Evolutionary conservation across 2,329 filamentous ascomycete genomes (phyloP).

Genomic region (Fusarium buharicum): DNA sequence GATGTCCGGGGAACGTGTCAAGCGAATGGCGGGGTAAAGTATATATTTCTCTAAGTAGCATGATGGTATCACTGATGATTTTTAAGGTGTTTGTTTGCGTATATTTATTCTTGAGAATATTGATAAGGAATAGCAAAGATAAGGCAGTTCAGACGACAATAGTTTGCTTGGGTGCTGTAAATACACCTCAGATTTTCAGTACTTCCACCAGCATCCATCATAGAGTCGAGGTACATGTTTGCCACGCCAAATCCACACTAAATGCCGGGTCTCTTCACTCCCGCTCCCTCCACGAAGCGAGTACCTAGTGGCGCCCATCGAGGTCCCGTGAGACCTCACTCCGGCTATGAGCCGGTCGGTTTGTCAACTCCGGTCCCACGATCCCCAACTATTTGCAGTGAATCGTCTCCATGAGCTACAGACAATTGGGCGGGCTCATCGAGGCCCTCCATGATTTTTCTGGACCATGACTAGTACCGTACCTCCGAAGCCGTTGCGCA

Average conservation of each 20-base stretch:
- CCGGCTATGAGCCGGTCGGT: slow-evolving; percentile 44
- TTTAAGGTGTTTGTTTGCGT: neutral
- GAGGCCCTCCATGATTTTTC: slow-evolving; percentile 34
- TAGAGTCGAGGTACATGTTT: slow-evolving; percentile 8
- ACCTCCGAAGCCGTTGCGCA: slow-evolving; percentile 29
- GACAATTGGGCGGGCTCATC: slow-evolving; percentile 10
- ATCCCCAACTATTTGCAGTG: slow-evolving; percentile 3
- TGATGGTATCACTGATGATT: neutral
- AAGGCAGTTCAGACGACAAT: neutral
- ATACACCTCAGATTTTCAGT: neutral
- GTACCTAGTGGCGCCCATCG: slow-evolving; percentile 10
- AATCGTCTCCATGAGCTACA: slow-evolving; percentile 38
- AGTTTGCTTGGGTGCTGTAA: neutral
- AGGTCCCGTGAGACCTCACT: slow-evolving; percentile 42
- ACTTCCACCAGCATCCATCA: slow-evolving; percentile 9
- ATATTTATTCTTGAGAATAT: slow-evolving; percentile 1
- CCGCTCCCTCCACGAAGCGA: neutral
- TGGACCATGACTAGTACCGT: slow-evolving; percentile 16
- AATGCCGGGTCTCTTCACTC: slow-evolving; percentile 15
- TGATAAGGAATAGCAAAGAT: no score
- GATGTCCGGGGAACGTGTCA: slow-evolving; percentile 19
- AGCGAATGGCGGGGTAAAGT: slow-evolving; percentile 20
- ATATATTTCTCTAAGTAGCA: neutral
- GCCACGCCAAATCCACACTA: slow-evolving; percentile 24
- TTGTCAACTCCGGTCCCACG: slow-evolving; percentile 46